Base-by-base conservation (phyloP, 108 stramenopile species). In the Fistulifera solaris region DNA sequence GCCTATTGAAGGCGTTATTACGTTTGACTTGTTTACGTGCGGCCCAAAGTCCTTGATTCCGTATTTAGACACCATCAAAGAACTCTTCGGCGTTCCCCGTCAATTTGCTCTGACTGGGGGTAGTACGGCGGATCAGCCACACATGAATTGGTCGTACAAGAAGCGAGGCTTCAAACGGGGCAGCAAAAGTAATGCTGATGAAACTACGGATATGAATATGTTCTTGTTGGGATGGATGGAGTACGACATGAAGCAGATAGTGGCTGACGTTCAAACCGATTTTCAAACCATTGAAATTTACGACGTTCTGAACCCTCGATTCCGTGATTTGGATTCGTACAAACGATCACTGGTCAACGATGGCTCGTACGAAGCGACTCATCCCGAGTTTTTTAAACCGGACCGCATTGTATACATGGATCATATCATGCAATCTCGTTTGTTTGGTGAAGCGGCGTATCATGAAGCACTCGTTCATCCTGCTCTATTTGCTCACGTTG, bases 401-500 rank as follows among this genome's bases (percentile, higher is more conserved):
- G 62, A 66, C 23, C 69, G 89, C 17, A 25, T 71, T 48, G 55
- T 92, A 31, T 92, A 83, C 55, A 46, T 93, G 17, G 81, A 86
- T 46, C 79, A 80, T 22, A 71, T 87, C 10, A 51, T 82, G 27
- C 84, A 86, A 58, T 78, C 78, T 14, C 70, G 71, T 3, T 39
- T 56, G 14, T 61, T 59, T 28, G 77, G 72, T 11, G 93, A 96
- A 59, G 73, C 71, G 42, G 68, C 89, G 26, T 95, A 95, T 59
- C 96, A 98, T 65, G 96, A 98, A 66, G 52, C 73, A 15, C 65
- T 96, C 31, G 95, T 98, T 3, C 96, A 98, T 70, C 96, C 96
- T 14, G 86, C 83, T 2, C 79, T 98, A 81, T 66, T 98, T 45
- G 59, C 86, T 10, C 94, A 96, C 68, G 40, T 66, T 0, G 65